These are phyloP conservation scores for Ophiostoma piceae DNA, from an alignment of 2,329 filamentous ascomycete genomes.

Conservation along the genomic window DNA sequence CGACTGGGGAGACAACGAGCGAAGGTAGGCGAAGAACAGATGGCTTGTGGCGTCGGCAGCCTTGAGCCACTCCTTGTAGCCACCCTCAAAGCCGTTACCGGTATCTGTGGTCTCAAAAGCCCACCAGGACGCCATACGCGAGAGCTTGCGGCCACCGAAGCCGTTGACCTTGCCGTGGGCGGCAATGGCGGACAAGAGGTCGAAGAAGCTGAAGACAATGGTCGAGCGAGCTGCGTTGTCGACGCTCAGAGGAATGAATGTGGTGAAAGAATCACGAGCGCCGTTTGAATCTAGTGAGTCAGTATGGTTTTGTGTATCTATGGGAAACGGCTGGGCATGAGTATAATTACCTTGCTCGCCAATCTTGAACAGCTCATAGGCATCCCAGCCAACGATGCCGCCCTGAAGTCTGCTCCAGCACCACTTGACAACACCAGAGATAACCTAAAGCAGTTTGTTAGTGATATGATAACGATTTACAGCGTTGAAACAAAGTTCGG, in stretches of 20 bases:
- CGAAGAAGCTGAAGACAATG: conserved; percentile 96
- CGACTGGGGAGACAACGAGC: conserved; percentile 79
- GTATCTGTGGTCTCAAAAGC: conserved; percentile 87
- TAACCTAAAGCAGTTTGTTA: conserved; percentile 55
- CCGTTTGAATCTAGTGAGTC: conserved; percentile 69
- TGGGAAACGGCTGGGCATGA: too few species aligned
- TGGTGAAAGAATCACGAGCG: conserved; percentile 89
- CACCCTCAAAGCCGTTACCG: conserved; percentile 87
- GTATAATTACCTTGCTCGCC: conserved; percentile 70
- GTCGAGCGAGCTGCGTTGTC: conserved; percentile 78
- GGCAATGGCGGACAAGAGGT: conserved; percentile 82
- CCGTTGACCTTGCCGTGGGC: conserved; percentile 92
- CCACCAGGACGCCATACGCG: conserved; percentile 96
- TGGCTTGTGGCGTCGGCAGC: conserved; percentile 95
- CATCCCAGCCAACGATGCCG: conserved; percentile 93
- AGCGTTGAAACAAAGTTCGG: background rate
- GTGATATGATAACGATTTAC: background rate
- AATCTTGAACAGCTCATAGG: conserved; percentile 91
- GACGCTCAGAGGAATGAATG: conserved; percentile 90
- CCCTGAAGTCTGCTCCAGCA: conserved; percentile 91
- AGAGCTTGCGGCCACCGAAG: conserved; percentile 86
- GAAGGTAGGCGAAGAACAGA: conserved; percentile 94
- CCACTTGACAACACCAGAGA: conserved; percentile 95
- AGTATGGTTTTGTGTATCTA: background rate
- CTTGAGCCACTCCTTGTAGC: conserved; percentile 83